These are phyloP conservation scores for Brasenia schreberi DNA, from an alignment of 164 flowering plant species.

Conservation along the genomic window DNA sequence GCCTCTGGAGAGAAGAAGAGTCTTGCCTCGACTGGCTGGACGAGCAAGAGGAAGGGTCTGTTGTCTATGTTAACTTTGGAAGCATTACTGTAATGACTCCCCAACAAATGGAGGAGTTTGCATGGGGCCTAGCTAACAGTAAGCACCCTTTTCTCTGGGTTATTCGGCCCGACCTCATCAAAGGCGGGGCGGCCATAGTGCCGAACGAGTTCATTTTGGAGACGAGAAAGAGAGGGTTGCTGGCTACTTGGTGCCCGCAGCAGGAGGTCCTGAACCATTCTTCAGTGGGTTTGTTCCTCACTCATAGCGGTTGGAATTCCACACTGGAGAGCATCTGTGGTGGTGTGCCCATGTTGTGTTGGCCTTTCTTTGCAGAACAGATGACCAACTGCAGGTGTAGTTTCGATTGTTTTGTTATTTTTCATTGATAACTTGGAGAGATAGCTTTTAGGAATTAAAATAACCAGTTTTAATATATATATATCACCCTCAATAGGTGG, in stretches of 20 bases:
- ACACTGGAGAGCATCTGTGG: constrained; percentile 5
- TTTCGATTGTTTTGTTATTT: too few species aligned
- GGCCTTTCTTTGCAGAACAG: constrained; percentile 10
- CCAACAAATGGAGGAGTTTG: constrained; percentile 18
- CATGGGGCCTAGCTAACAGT: constrained; percentile 27
- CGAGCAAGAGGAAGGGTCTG: constrained; percentile 9
- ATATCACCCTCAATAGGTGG: too few species aligned
- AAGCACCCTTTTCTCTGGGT: constrained; percentile 16
- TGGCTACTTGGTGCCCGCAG: constrained; percentile 12
- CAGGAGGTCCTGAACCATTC: constrained; percentile 8
- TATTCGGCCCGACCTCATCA: constrained; percentile 14
- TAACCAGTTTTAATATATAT: too few species aligned
- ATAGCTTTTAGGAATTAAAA: too few species aligned
- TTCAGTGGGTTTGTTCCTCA: constrained; percentile 4
- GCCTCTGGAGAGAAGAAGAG: constrained; percentile 14
- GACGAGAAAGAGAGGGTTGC: constrained; percentile 12
- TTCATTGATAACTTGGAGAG: too few species aligned
- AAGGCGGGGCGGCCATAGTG: constrained; percentile 12
- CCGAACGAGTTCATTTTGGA: constrained; percentile 12
- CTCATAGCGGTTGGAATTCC: constrained; percentile 9
- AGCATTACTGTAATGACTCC: constrained; percentile 15
- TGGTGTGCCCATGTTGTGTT: constrained; percentile 8
- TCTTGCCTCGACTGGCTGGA: constrained; percentile 16
- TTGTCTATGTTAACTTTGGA: constrained; percentile 21
- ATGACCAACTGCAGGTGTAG: constrained; percentile 5